Base-by-base conservation (phyloP, 306 rosid species). In the Castanea mollissima region DNA sequence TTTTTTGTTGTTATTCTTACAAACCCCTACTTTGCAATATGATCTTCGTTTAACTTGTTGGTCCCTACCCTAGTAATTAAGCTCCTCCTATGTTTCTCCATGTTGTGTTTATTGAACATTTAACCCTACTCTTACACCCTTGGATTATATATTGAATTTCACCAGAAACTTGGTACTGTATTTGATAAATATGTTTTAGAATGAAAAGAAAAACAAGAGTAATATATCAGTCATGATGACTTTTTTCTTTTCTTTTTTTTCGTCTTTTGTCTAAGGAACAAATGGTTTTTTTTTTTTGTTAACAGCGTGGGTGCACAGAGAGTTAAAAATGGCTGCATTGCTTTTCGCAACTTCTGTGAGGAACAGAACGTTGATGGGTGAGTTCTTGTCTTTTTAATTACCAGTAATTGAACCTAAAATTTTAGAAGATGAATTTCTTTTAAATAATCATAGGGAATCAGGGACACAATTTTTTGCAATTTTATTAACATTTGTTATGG, bases 231-330 rank as follows among this genome's bases (percentile, higher is more conserved):
- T n/a, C 20, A 54, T 21, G 11, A 32, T 46, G 35, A 59, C 67
- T 60, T 71, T 38, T 54, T 11, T 60, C 20, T 29, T 57, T 38
- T 70, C 23, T 15, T 20, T 82, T 49, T 25, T 13, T 15, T 63
- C 12, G 58, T 79, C 69, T 35, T 63, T 16, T 70, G 32, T 71
- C 78, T 78, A 65, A 25, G 46, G 69, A 80, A 76, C 20, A 79
- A 78, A 35, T 76, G 69, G 78, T 8, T 29, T 29, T 23, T 76
- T 23, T 76, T 77, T 78, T 25, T 84, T 82, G 19, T 51, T 5
- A 74, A 72, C 92, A 96, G 99, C 86, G 82, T 96, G 79, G 99
- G 99, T 0, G 99, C 99, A n/a, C 90, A 83, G 67, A 86, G 93
- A 88, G 99, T 96, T 9, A 93, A 90, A 81, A 89, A 96, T 85